These are phyloP conservation scores for Nothophoma quercina DNA, from an alignment of 2,329 filamentous ascomycete species.

Conservation along the genomic window DNA sequence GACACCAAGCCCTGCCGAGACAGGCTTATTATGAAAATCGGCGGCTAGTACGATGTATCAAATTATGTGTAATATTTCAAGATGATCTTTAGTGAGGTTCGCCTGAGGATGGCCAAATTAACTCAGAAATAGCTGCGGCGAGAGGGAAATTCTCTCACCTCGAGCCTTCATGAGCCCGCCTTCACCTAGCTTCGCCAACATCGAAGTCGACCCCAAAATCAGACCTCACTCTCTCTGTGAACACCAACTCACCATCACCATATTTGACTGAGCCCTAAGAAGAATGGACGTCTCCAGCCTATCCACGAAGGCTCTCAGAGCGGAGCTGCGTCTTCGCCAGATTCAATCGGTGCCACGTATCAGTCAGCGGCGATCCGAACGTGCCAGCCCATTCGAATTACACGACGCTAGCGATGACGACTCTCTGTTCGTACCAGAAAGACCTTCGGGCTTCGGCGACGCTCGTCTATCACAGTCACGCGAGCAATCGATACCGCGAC, in stretches of 20 bases:
- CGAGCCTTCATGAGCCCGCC: neutral
- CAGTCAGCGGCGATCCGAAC: too few relatives aligned
- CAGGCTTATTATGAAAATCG: constrained; percentile 1
- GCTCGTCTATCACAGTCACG: neutral
- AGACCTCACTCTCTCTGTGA: neutral
- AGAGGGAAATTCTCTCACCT: neutral
- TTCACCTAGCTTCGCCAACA: neutral
- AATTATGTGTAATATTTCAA: constrained; percentile 12
- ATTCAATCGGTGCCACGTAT: neutral
- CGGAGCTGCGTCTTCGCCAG: neutral
- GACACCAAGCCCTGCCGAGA: neutral
- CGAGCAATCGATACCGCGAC: neutral
- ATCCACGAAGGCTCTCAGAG: neutral
- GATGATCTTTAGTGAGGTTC: neutral
- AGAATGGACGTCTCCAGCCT: neutral
- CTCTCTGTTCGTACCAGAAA: neutral
- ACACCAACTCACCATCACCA: too few relatives aligned
- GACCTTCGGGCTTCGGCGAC: neutral
- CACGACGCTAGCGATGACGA: neutral
- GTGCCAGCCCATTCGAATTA: neutral
- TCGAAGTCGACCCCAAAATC: neutral
- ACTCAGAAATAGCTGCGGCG: neutral
- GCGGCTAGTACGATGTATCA: constrained; percentile 11
- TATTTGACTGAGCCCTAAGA: too few relatives aligned
- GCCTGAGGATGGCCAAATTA: neutral